These are phyloP conservation scores for Sporothrix protearum DNA, from an alignment of 2,329 filamentous ascomycete genomes.

Conservation along the genomic window DNA sequence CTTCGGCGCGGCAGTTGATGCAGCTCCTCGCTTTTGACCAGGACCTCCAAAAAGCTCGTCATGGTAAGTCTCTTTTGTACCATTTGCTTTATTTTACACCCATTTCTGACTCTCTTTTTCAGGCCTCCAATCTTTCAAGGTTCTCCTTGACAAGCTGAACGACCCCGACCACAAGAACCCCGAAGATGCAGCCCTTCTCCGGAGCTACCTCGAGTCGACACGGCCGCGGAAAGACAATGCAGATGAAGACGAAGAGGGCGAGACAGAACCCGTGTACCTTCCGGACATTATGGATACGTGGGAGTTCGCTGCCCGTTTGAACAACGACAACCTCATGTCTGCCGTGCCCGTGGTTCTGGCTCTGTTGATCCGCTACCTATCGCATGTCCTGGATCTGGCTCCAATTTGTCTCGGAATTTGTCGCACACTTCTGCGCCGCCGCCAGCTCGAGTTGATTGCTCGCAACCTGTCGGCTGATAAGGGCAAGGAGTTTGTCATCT, in stretches of 20 bases:
- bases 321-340: conserved; percentile 77
- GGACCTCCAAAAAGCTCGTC: conserved; percentile 62
- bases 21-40: conserved; percentile 68
- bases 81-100: background rate
- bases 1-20: conserved; percentile 63
- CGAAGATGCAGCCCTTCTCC: conserved; percentile 57
- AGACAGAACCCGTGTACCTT: conserved; percentile 63
- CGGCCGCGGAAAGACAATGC: conserved; percentile 35
- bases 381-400: conserved; percentile 68
- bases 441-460: conserved; percentile 75
- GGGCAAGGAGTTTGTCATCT: conserved; percentile 82
- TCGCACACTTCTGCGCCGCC: conserved; percentile 74
- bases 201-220: conserved; percentile 61
- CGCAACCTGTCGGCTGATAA: conserved; percentile 76
- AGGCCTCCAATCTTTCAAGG: conserved; percentile 68
- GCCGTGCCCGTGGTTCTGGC: conserved; percentile 77
- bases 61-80: conserved; percentile 46
- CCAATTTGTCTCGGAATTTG: conserved; percentile 74
- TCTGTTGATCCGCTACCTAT: conserved; percentile 74
- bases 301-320: conserved; percentile 75
- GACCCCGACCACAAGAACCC: conserved; percentile 46
- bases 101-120: background rate
- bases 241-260: conserved; percentile 46
- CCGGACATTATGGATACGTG: conserved; percentile 82
- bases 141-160: conserved; percentile 64